Evolutionary conservation across 208 protist species (phyloP).

Genomic region (Hexamita inflata): DNA sequence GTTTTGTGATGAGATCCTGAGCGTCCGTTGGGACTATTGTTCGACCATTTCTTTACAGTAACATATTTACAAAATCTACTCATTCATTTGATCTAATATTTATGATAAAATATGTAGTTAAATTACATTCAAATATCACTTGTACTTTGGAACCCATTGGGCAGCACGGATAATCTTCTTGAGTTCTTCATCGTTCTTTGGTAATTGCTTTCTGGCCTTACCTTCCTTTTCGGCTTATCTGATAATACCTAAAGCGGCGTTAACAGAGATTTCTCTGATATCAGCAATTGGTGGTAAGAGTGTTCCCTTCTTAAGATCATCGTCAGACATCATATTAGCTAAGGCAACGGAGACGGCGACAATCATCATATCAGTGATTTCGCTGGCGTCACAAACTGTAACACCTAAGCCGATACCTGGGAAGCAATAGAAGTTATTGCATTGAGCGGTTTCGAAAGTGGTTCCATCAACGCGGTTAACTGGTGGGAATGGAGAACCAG

Average conservation of each 20-base stretch:
- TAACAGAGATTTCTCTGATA: conserved; percentile 35
- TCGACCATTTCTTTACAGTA: neutral
- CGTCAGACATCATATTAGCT: conserved; percentile 25
- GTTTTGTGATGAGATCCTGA: neutral
- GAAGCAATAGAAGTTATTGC: conserved; percentile 54
- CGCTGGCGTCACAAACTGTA: conserved; percentile 32
- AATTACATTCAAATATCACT: neutral
- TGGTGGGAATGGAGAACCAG: conserved; percentile 41
- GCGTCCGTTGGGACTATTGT: neutral
- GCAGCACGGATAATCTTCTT: neutral
- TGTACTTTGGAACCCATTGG: conserved; percentile 21
- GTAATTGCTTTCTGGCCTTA: neutral
- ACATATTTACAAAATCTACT: neutral
- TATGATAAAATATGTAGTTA: neutral
- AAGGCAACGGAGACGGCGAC: conserved; percentile 29
- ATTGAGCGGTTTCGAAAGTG: conserved; percentile 30
- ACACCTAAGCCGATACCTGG: conserved; percentile 48
- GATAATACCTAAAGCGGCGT: conserved; percentile 22
- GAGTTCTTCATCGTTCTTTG: neutral
- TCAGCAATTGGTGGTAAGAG: conserved; percentile 27
- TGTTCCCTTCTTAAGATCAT: conserved; percentile 27
- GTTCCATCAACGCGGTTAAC: conserved; percentile 27
- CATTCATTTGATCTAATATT: no score
- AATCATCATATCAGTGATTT: conserved; percentile 45
- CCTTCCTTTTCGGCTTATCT: neutral